Evolutionary conservation across 2,329 filamentous ascomycete genomes (phyloP), one percentile per base, ranked within the genome.

Genomic region (Penicillium expansum): DNA sequence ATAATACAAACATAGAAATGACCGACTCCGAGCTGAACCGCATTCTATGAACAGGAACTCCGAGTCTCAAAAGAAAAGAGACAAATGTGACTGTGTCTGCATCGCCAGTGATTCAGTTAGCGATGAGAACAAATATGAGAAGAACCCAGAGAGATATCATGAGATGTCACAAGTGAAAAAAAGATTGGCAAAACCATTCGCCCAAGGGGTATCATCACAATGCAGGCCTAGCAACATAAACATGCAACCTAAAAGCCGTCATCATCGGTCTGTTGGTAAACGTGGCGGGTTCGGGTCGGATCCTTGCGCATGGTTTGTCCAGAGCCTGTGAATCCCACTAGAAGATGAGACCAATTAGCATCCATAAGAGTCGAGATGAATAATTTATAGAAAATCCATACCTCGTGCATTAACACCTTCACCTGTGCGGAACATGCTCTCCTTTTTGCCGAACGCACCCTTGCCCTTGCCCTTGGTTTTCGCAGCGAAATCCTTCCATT

Each of bases 221-320:
- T 22, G 32, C 33, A n/a, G 41, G 38, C 20, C 29, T 30, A 20
- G 39, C 29, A 39, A 37, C 18, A 47, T 48, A 41, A 56, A n/a
- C 11, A 33, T 32, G 44, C 38, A 53, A 47, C 39, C 64, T 63
- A 77, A 58, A 79, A 78, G 51, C 67, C 88, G 69, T 90, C 80
- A 57, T 92, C 89, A 54, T 89, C 88, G 68, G 83, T 86, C 66
- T 87, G 82, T 74, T 93, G 86, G 75, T 96, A 95, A 64, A 94
- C 87, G 71, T 96, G 91, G 68, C 91, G 88, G 72, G 84, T 88
- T 69, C 92, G 84, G 60, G 87, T 86, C 47, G 86, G 85, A 71
- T 97, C 94, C 76, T 96, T 97, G 67, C 92, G 90, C 94, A 97
- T 97, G 64, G 89, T 83, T 76, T 96, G 91, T 58, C 94, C 94